Conservation (phyloP, 2,329 filamentous ascomycete species). For the Alternaria hordeiaustralica region DNA sequence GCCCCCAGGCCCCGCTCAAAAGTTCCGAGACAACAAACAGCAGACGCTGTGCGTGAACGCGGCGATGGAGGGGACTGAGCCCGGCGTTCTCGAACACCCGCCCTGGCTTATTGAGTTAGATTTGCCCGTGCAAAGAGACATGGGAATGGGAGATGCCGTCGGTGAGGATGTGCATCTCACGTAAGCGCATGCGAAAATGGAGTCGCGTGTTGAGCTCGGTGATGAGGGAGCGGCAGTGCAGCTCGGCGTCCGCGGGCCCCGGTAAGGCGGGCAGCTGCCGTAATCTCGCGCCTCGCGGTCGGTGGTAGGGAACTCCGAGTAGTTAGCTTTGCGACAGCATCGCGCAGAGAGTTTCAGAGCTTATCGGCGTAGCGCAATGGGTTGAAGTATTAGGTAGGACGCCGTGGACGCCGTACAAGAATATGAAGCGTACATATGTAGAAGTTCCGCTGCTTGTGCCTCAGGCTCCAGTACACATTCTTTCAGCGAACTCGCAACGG, state of each 20-base stretch:
- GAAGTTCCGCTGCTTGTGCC: background rate
- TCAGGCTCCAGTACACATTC: background rate
- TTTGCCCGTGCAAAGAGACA: conserved; percentile 12
- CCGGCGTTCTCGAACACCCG: conserved; percentile 55
- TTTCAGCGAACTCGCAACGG: background rate
- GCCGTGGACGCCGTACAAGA: background rate
- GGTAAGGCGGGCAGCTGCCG: background rate
- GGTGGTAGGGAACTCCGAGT: conserved; percentile 12
- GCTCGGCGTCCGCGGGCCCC: conserved; percentile 6
- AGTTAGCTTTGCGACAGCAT: background rate
- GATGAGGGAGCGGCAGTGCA: background rate
- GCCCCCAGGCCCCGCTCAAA: conserved; percentile 35
- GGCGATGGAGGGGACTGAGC: conserved; percentile 56
- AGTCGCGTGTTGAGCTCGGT: background rate
- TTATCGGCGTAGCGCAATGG: conserved; percentile 12
- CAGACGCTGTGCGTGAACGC: conserved; percentile 65
- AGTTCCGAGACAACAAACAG: conserved; percentile 47
- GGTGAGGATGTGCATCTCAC: background rate
- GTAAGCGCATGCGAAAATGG: background rate
- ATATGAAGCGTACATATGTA: background rate
- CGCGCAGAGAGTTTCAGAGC: background rate
- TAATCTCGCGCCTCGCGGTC: conserved; percentile 4
- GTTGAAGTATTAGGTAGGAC: background rate
- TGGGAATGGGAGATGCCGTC: background rate
- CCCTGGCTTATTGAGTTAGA: conserved; percentile 64